Percentiles rank a stretch among this genome's conserved stretches.
Conservation (phyloP, 2,329 filamentous ascomycete species). For the Fusarium coffeatum region DNA sequence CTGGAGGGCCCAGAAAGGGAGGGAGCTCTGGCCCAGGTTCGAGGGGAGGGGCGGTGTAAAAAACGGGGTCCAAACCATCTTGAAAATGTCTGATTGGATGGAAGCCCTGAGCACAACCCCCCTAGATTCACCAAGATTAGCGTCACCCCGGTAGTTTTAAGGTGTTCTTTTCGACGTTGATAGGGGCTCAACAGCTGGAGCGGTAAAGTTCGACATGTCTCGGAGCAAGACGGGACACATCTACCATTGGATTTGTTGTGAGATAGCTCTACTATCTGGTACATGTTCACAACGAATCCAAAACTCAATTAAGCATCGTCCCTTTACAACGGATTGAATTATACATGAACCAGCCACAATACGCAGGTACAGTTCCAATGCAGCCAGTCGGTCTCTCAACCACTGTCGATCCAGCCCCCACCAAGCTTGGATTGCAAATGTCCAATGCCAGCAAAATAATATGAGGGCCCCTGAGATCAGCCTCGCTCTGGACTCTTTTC, state of each 20-base stretch:
- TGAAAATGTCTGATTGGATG: conserved; percentile 14
- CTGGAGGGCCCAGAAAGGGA: conserved; percentile 28
- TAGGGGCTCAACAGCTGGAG: conserved; percentile 19
- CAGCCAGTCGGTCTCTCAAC: conserved; percentile 14
- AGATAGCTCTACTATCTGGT: neutral
- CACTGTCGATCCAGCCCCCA: conserved; percentile 36
- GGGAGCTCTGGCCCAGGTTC: conserved; percentile 32
- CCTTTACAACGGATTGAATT: conserved; percentile 2
- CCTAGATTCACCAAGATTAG: conserved; percentile 25
- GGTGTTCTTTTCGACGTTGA: conserved; percentile 26
- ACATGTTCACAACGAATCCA: neutral
- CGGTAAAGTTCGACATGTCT: conserved; percentile 23
- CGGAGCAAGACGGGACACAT: conserved; percentile 1
- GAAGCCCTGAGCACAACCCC: neutral
- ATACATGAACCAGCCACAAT: conserved; percentile 16
- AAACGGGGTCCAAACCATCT: conserved; percentile 17
- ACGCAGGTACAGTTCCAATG: conserved; percentile 37
- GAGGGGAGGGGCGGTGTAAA: conserved; percentile 38
- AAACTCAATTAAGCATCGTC: neutral
- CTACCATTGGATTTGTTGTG: neutral
- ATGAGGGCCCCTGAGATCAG: neutral
- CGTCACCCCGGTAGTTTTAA: conserved; percentile 30
- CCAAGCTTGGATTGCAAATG: conserved; percentile 18
- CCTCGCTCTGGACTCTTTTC: conserved; percentile 1
- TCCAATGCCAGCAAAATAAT: conserved; percentile 7